Conservation (phyloP, 1,139 yeast genomes). For the Yueomyces sp. region DNA sequence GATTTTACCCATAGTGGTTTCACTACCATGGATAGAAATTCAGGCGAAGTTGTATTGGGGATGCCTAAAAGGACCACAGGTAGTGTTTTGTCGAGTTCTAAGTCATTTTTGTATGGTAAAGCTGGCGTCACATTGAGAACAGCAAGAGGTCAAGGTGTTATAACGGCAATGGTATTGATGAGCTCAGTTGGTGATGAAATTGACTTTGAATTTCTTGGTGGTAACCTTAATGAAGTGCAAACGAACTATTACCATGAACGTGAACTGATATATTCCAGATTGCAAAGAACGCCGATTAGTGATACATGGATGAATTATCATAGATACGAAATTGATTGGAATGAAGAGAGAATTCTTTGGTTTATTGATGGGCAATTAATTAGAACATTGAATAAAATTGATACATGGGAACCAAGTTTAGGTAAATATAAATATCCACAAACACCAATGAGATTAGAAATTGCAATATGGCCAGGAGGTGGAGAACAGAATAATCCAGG, state of each 20-base stretch:
- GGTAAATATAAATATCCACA: conserved; percentile 53
- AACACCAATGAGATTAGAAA: conserved; percentile 77
- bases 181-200: conserved; percentile 87
- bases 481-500: conserved; percentile 50
- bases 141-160: conserved; percentile 45
- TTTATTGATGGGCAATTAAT: conserved; percentile 51
- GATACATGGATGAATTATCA: conserved; percentile 59
- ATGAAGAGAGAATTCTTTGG: conserved; percentile 62
- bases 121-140: conserved; percentile 19
- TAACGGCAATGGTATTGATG: conserved; percentile 71
- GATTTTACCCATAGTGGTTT: conserved; percentile 23
- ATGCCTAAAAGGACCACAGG: conserved; percentile 25
- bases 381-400: conserved; percentile 53
- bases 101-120: conserved; percentile 21
- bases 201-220: conserved; percentile 80
- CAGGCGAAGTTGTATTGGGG: conserved; percentile 12
- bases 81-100: conserved; percentile 18
- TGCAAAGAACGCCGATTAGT: conserved; percentile 24
- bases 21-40: conserved; percentile 6
- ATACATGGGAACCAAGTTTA: conserved; percentile 36
- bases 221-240: conserved; percentile 52
- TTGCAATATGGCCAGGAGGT: conserved; percentile 94
- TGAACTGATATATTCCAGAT: conserved; percentile 51
- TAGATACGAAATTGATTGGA: conserved; percentile 75
- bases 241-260: conserved; percentile 76